Evolutionary conservation across 768 basidiomycete genomes (phyloP).

Genomic region (Termitomyces sp.): DNA sequence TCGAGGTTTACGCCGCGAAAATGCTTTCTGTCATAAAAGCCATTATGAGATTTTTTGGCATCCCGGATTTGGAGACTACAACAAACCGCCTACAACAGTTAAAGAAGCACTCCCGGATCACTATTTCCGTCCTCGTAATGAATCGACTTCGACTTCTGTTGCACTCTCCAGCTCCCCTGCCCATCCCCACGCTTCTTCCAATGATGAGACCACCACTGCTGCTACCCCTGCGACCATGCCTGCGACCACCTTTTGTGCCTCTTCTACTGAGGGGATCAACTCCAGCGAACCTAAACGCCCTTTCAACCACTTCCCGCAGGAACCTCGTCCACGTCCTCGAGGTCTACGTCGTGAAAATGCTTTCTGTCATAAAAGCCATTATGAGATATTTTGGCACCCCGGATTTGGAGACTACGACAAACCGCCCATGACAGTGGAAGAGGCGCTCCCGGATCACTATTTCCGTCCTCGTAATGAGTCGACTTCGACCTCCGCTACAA

Average conservation of each 20-base stretch:
- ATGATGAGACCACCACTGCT: not conserved
- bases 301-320: conserved; percentile 13
- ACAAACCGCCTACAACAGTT: conserved; percentile 8
- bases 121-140: too few relatives aligned
- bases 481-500: not conserved
- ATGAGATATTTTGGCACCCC: conserved; percentile 14
- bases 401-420: conserved; percentile 14
- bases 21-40: conserved; percentile 14
- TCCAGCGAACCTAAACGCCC: not conserved
- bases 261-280: not conserved
- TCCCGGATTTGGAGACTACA: conserved; percentile 14
- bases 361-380: conserved; percentile 16
- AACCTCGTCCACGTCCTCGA: conserved; percentile 5
- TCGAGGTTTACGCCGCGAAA: conserved; percentile 14
- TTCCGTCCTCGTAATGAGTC: not conserved
- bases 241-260: too few relatives aligned
- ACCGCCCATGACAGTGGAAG: conserved; percentile 12
- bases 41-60: conserved; percentile 17
- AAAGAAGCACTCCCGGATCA: conserved; percentile 9
- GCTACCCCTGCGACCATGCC: not conserved
- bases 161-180: not conserved
- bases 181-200: not conserved
- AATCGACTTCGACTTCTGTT: not conserved
- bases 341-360: conserved; percentile 15
- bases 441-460: conserved; percentile 6